A percentile compares a stretch with the other conserved stretches of the same genome.
These are phyloP conservation scores for Neurospora sp. DNA, from an alignment of 495 filamentous ascomycete species.

Conservation along the genomic window DNA sequence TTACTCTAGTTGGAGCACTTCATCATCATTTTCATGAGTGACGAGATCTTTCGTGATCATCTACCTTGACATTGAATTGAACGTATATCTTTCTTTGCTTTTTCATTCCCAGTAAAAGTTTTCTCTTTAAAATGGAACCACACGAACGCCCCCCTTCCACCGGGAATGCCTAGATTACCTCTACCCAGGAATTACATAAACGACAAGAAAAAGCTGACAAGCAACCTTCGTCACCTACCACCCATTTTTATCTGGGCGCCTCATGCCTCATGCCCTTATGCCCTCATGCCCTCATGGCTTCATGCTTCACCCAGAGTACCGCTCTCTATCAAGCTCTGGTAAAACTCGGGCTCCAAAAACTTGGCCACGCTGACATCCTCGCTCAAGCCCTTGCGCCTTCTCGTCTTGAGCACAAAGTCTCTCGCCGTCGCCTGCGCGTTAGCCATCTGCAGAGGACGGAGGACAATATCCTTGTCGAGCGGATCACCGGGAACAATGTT, in stretches of 20 bases:
- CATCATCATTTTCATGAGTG: neutral
- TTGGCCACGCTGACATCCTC: conserved; percentile 94
- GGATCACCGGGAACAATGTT: conserved; percentile 91
- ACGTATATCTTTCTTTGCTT: neutral
- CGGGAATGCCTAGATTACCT: neutral
- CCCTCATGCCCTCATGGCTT: neutral
- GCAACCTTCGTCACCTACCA: conserved; percentile 13
- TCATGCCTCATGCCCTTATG: conserved; percentile 13
- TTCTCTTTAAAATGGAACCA: conserved; percentile 2
- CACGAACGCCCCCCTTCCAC: neutral
- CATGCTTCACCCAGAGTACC: conserved; percentile 57
- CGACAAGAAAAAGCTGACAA: neutral
- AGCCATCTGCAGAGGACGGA: conserved; percentile 80
- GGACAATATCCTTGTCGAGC: conserved; percentile 73
- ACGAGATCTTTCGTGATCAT: neutral
- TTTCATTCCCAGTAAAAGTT: neutral
- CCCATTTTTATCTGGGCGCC: neutral
- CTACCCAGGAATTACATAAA: neutral
- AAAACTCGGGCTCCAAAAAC: conserved; percentile 90
- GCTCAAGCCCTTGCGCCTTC: conserved; percentile 82
- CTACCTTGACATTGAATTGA: neutral
- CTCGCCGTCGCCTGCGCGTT: conserved; percentile 76
- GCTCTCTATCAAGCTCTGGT: conserved; percentile 76
- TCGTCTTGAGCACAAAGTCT: conserved; percentile 94
- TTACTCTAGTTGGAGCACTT: neutral